phyloP scores from a whole-genome alignment of 208 protist genomes.

The Acanthamoeba lenticulata region DNA sequence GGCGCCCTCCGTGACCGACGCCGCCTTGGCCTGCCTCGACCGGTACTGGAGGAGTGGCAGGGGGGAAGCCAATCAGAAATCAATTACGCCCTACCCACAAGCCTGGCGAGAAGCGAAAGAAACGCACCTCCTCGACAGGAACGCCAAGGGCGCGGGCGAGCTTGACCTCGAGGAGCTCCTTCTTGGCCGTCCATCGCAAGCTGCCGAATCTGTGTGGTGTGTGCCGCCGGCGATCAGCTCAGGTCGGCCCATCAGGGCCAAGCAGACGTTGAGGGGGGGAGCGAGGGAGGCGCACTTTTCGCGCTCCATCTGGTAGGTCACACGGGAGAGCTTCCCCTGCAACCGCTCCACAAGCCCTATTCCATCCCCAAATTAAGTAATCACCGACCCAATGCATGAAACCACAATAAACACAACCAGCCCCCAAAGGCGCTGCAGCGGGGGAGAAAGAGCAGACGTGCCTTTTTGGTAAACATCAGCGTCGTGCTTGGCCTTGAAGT shows the following conservation, averaged over 20 bases:
- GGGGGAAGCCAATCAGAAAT: too few relatives aligned
- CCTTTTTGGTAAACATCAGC: background rate
- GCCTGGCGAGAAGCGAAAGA: background rate
- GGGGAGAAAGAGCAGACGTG: background rate
- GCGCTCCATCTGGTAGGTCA: background rate
- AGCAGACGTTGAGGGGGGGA: too few relatives aligned
- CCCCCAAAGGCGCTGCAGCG: background rate
- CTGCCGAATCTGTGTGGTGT: background rate
- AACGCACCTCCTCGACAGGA: background rate
- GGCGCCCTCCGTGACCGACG: background rate
- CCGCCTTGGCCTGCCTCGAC: background rate
- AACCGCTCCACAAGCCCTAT: background rate
- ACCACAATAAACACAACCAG: background rate
- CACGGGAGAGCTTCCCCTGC: background rate
- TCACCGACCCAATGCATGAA: background rate
- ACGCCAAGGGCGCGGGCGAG: background rate
- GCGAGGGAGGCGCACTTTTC: background rate
- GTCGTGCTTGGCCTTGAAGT: slow-evolving; percentile 13
- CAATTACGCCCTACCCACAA: too few relatives aligned
- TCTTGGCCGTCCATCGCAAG: background rate
- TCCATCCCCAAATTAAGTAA: background rate
- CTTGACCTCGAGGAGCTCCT: background rate
- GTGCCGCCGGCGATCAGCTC: too few relatives aligned
- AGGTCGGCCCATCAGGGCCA: background rate
- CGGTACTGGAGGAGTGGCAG: slow-evolving; percentile 4